These are phyloP conservation scores for Colletotrichum eleusines DNA, from an alignment of 2,329 filamentous ascomycete genomes.

Conservation along the genomic window DNA sequence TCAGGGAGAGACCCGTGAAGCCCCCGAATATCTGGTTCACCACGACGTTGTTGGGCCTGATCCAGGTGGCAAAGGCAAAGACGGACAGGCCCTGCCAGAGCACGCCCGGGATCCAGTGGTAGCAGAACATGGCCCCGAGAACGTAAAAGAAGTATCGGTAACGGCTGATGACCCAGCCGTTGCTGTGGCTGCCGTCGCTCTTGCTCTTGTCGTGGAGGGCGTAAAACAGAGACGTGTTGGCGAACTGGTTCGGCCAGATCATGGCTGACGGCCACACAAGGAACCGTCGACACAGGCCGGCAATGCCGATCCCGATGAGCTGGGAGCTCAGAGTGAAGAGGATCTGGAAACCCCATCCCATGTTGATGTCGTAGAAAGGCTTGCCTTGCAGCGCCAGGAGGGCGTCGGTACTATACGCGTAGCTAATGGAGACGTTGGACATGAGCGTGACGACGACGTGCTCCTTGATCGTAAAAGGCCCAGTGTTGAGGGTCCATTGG, in stretches of 20 bases:
- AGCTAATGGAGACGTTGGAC: slow-evolving; percentile 65
- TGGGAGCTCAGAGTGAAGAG: slow-evolving; percentile 69
- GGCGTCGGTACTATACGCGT: slow-evolving; percentile 56
- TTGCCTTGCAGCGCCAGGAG: slow-evolving; percentile 55
- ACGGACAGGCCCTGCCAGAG: slow-evolving; percentile 63
- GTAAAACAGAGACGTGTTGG: slow-evolving; percentile 61
- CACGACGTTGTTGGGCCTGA: slow-evolving; percentile 68
- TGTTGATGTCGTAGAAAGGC: slow-evolving; percentile 59
- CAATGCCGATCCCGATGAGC: slow-evolving; percentile 71
- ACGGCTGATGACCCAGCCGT: slow-evolving; percentile 57
- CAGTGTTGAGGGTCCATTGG: slow-evolving; percentile 51
- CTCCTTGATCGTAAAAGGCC: slow-evolving; percentile 61
- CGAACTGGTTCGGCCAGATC: slow-evolving; percentile 69
- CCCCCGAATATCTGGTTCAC: slow-evolving; percentile 73
- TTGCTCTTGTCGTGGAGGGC: slow-evolving; percentile 57
- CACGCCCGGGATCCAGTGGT: slow-evolving; percentile 67
- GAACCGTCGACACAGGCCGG: slow-evolving; percentile 67
- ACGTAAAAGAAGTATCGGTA: slow-evolving; percentile 54
- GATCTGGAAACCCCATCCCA: slow-evolving; percentile 68
- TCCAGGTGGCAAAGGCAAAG: slow-evolving; percentile 70
- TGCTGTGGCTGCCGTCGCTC: slow-evolving; percentile 54
- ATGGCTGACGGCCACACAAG: slow-evolving; percentile 70
- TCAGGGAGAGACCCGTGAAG: slow-evolving; percentile 68
- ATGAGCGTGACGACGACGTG: slow-evolving; percentile 62
- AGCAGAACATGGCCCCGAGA: slow-evolving; percentile 56